A percentile compares a stretch with the other conserved stretches of the same genome.
Conservation (phyloP, 768 basidiomycete species). For the Phlebiopsis flavidoalba region DNA sequence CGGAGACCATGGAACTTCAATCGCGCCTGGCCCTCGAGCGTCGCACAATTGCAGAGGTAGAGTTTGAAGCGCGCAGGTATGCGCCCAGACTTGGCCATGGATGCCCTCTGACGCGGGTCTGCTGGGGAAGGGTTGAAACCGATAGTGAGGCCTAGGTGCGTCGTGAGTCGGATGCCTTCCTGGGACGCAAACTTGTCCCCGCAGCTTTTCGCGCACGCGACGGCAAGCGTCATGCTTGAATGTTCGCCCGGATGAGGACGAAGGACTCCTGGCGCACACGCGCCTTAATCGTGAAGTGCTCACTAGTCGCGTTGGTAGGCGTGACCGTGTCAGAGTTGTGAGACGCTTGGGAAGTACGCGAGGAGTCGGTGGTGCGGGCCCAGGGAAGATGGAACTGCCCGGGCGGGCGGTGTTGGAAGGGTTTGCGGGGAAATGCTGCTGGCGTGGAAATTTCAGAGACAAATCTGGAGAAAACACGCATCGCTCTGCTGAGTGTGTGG, state of each 20-base stretch:
- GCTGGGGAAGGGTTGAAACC: conserved; percentile 41
- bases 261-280: conserved; percentile 55
- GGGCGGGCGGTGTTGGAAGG: conserved; percentile 24
- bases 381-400: conserved; percentile 26
- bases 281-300: conserved; percentile 55
- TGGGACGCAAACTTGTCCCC: conserved; percentile 64
- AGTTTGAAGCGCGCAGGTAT: conserved; percentile 29
- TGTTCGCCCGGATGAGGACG: conserved; percentile 53
- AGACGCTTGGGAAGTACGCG: conserved; percentile 11
- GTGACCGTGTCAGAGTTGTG: conserved; percentile 27
- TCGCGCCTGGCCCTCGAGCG: conserved; percentile 9
- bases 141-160: conserved; percentile 48
- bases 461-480: conserved; percentile 16
- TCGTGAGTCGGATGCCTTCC: conserved; percentile 49
- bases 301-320: conserved; percentile 18
- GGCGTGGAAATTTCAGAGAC: conserved; percentile 18
- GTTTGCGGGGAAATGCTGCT: conserved; percentile 26
- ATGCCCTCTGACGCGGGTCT: background rate
- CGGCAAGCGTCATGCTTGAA: conserved; percentile 41
- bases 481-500: no score
- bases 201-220: conserved; percentile 53
- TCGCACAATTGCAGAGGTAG: conserved; percentile 27
- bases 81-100: conserved; percentile 11
- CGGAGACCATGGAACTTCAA: conserved; percentile 45
- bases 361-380: conserved; percentile 15